Conservation (phyloP, 257 asterid species). For the Przewalskia tangutica region DNA sequence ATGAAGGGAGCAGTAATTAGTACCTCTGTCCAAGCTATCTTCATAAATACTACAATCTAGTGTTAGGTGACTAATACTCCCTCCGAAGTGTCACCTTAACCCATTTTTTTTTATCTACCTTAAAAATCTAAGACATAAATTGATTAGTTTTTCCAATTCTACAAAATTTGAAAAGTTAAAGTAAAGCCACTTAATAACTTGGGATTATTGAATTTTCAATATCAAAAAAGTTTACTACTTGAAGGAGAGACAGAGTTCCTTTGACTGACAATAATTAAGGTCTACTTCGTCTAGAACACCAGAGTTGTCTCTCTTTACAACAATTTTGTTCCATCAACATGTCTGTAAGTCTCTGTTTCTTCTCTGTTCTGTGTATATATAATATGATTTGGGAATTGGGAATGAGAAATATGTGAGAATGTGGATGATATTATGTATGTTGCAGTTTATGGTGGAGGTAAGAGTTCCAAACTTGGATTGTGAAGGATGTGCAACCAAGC, state of each 20-base stretch:
- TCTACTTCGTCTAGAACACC: background rate
- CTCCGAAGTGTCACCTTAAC: too few species aligned
- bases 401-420: background rate
- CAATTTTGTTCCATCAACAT: conserved; percentile 15
- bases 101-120: too few species aligned
- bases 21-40: background rate
- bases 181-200: too few species aligned
- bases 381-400: background rate
- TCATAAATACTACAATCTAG: background rate
- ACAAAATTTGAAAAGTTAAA: too few species aligned
- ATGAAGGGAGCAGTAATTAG: background rate
- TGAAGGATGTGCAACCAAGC: conserved; percentile 66
- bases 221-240: too few species aligned
- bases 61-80: background rate
- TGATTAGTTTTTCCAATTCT: too few species aligned
- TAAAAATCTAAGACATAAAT: too few species aligned
- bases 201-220: too few species aligned
- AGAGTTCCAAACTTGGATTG: conserved; percentile 85
- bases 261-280: background rate
- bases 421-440: background rate
- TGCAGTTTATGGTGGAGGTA: conserved; percentile 50
- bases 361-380: background rate
- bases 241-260: background rate
- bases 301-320: background rate
- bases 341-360: conserved; percentile 42